These are phyloP conservation scores for Hymenoscyphus fraxineus DNA, from an alignment of 2,329 filamentous ascomycete genomes.

Conservation along the genomic window DNA sequence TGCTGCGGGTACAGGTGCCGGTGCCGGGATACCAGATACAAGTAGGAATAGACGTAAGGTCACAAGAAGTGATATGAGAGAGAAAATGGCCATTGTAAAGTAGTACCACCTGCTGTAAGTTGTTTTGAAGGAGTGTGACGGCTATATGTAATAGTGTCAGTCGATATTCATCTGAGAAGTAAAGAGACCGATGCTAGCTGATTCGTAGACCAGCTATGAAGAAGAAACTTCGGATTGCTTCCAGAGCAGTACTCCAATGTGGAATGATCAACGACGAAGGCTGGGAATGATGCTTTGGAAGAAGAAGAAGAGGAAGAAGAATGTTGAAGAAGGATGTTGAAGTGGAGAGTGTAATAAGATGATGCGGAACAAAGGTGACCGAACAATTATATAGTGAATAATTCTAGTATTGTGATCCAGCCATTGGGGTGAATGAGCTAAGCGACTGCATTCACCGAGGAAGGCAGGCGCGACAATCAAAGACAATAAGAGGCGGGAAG, in stretches of 20 bases:
- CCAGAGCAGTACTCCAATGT: conserved; percentile 2
- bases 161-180: conserved; percentile 2
- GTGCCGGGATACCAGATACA: conserved; percentile 26
- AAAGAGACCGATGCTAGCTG: background rate
- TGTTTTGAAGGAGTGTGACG: conserved; percentile 31
- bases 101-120: conserved; percentile 34
- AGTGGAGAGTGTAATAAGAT: background rate
- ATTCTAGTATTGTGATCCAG: background rate
- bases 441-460: conserved; percentile 1
- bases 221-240: conserved; percentile 1
- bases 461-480: background rate
- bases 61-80: conserved; percentile 29
- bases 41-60: conserved; percentile 30
- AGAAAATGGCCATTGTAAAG: conserved; percentile 34
- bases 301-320: too few relatives aligned
- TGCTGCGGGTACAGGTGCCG: conserved; percentile 13
- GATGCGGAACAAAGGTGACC: background rate
- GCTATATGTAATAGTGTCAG: conserved; percentile 20
- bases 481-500: background rate
- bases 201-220: conserved; percentile 3
- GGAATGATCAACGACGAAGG: background rate
- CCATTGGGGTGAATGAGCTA: conserved; percentile 8
- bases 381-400: conserved; percentile 2
- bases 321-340: background rate
- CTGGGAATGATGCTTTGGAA: background rate